Evolutionary conservation across 208 protist species (phyloP).

Genomic region (Histomonas meleagridis): DNA sequence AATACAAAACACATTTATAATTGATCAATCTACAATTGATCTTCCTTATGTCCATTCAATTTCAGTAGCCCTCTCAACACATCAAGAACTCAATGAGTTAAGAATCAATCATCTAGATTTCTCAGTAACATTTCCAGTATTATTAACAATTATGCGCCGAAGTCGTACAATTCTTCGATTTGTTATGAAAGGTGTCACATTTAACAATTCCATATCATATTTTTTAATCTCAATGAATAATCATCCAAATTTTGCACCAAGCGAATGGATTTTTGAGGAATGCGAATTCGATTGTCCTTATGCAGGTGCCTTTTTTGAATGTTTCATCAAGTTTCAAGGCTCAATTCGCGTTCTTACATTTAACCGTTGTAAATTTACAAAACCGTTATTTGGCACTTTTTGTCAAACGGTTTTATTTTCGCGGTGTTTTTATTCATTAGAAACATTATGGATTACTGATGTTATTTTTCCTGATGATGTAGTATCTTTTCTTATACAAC

Average conservation of each 20-base stretch:
- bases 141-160: not conserved
- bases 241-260: not conserved
- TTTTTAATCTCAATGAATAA: not conserved
- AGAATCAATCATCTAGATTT: not conserved
- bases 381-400: not conserved
- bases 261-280: not conserved
- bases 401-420: not conserved
- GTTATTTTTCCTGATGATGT: not conserved
- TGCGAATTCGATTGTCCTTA: not conserved
- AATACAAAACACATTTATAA: not conserved
- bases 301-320: not conserved
- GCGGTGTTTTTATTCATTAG: not conserved
- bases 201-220: not conserved
- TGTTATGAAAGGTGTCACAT: not conserved
- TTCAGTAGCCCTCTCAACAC: not conserved
- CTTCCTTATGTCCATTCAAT: not conserved
- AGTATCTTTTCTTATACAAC: not conserved
- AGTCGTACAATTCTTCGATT: not conserved
- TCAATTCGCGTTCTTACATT: not conserved
- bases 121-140: not conserved
- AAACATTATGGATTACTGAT: not conserved
- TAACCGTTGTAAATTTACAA: not conserved
- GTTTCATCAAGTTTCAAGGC: not conserved
- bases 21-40: not conserved
- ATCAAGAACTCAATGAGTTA: not conserved